Percentiles rank a stretch among this genome's conserved stretches.
phyloP scores from a whole-genome alignment of 495 filamentous ascomycete species.

The Thermothielavioides terrestris region DNA sequence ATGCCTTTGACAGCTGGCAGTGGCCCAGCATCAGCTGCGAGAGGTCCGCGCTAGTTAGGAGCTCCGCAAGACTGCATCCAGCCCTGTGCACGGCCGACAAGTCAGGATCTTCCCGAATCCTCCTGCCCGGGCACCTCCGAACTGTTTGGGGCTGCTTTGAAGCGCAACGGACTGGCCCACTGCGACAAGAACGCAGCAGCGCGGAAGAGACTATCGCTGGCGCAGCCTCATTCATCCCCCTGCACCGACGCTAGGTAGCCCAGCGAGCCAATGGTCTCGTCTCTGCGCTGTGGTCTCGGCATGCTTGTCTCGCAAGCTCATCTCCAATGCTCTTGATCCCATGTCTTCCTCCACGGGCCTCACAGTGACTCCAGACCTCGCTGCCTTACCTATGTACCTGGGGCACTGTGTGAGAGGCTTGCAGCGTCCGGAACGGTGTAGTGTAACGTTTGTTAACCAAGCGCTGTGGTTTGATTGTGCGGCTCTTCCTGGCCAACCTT shows the following conservation, averaged over 20 bases:
- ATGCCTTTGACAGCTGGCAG: slow-evolving; percentile 3
- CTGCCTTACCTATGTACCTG: too few species aligned
- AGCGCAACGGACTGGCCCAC: too few species aligned
- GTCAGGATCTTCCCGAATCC: too few species aligned
- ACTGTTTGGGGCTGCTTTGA: too few species aligned
- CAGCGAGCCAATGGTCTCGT: not conserved
- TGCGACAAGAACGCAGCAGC: too few species aligned
- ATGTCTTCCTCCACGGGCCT: not conserved
- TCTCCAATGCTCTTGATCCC: not conserved
- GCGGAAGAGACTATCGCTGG: too few species aligned
- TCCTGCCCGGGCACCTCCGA: too few species aligned
- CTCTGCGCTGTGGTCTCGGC: not conserved
- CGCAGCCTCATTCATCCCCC: too few species aligned
- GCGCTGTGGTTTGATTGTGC: slow-evolving; percentile 1
- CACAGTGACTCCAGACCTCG: not conserved
- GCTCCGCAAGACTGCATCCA: not conserved
- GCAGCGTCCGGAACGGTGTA: not conserved
- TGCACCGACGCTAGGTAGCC: not conserved
- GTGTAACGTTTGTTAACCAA: not conserved
- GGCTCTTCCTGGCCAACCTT: slow-evolving; percentile 1
- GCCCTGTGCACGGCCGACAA: not conserved
- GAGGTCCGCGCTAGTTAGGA: not conserved
- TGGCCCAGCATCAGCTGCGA: not conserved
- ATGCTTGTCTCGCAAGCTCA: not conserved
- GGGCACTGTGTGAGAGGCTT: not conserved